These are phyloP conservation scores for Artemisia annua DNA, from an alignment of 129 eudicot species.

Conservation along the genomic window DNA sequence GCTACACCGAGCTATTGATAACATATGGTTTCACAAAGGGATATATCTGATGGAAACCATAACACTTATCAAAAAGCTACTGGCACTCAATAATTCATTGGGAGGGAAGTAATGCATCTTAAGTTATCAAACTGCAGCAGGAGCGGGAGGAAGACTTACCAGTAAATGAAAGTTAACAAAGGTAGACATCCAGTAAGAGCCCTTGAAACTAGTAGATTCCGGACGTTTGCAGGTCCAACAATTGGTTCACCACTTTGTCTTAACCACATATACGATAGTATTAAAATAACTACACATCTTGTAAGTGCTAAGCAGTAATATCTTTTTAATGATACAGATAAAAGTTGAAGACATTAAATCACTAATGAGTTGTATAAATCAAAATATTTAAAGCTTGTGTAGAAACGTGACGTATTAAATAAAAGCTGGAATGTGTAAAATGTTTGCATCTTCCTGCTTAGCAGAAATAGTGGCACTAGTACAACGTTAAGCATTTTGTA, in stretches of 20 bases:
- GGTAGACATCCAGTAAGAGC: constrained; percentile 61
- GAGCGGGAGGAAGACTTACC: constrained; percentile 42
- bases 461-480: background rate
- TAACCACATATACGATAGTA: constrained; percentile 58
- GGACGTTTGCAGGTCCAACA: constrained; percentile 57
- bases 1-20: too few species aligned
- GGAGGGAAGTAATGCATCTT: background rate
- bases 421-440: background rate
- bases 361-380: background rate
- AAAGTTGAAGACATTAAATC: background rate
- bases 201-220: constrained; percentile 53
- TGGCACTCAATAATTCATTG: background rate
- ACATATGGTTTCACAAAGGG: too few species aligned
- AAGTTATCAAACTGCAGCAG: background rate
- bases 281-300: constrained; percentile 57
- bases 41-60: background rate
- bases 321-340: background rate
- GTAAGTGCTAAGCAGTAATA: constrained; percentile 9
- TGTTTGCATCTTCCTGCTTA: background rate
- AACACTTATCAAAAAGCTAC: background rate
- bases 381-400: background rate
- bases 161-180: constrained; percentile 56
- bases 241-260: constrained; percentile 59
- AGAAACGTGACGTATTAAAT: background rate
- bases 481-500: background rate